These are phyloP conservation scores for Salvia rosmarinus DNA, from an alignment of 257 asterid species.

Conservation along the genomic window DNA sequence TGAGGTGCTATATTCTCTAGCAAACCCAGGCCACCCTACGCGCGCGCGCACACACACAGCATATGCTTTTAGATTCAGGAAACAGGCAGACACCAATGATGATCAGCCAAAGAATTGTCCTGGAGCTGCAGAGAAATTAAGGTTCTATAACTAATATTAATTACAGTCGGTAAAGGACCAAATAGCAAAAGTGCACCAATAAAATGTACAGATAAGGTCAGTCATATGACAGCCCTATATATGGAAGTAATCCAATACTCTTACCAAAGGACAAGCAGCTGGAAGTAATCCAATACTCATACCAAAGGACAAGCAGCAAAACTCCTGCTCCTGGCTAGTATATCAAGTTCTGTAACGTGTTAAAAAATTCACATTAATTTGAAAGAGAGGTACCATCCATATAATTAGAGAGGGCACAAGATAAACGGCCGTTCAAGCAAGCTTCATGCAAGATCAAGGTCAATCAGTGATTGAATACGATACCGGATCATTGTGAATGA, in stretches of 20 bases:
- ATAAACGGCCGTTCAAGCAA: slow-evolving; percentile 10
- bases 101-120: background rate
- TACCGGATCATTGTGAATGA: slow-evolving; percentile 33
- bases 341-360: background rate
- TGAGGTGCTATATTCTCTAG: background rate
- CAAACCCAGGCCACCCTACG: background rate
- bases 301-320: background rate
- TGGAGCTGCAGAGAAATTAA: background rate
- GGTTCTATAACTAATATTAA: background rate
- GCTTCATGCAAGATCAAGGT: background rate
- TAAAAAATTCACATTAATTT: too few relatives aligned
- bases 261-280: too few relatives aligned
- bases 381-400: background rate
- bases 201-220: slow-evolving; percentile 27
- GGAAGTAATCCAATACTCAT: too few relatives aligned
- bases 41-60: background rate
- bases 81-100: background rate
- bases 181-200: background rate
- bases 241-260: background rate
- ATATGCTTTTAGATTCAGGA: background rate
- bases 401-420: slow-evolving; percentile 18
- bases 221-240: background rate
- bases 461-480: background rate
- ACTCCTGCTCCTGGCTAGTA: background rate
- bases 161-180: background rate